Evolutionary conservation across 257 asterid genomes (phyloP), one percentile per base, ranked within the genome.

Genomic region (Przewalskia tangutica): DNA sequence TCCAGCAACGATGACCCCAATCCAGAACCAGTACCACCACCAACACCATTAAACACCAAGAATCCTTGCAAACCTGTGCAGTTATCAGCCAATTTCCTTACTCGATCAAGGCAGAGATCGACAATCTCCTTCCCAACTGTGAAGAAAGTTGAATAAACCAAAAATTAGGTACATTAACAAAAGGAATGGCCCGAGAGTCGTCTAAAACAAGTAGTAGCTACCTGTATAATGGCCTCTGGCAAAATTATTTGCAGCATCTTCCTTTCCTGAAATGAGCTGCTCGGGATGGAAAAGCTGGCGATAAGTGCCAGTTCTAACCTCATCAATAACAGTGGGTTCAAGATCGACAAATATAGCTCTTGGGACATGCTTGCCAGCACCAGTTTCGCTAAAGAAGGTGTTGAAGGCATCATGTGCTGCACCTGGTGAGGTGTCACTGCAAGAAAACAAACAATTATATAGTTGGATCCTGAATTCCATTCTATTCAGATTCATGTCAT

Each of bases 281-380:
- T 94, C 97, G 0, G 98, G 98, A 77, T 94, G 98, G 88, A 94
- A 94, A 75, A 94, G 98, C 92, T 92, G 98, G 85, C 98, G 95
- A 86, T 91, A 94, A 36, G 86, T 59, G 80, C 98, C 98, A 0
- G 93, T 83, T 85, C 97, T 85, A 11, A 94, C 97, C 83, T 94
- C 98, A 68, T 94, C 98, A 5, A 94, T 92, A 42, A 94, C 98
- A 16, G 97, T 94, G 5, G 98, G 98, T 70, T 94, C 98, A 27
- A 94, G 97, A 87, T 94, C 98, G 17, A 94, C 91, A 85, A 94
- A 94, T 55, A 94, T 90, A 54, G 98, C 98, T 78, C 98, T 87
- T 0, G 98, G 98, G 27, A 93, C 97, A 82, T 94, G 98, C 92
- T 91, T 93, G 53, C 98, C 98, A 0, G 95, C 86, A n/a, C 98